Evolutionary conservation across 306 rosid genomes (phyloP), one percentile per base, ranked within the genome.

Genomic region (Gleditsia sinensis): DNA sequence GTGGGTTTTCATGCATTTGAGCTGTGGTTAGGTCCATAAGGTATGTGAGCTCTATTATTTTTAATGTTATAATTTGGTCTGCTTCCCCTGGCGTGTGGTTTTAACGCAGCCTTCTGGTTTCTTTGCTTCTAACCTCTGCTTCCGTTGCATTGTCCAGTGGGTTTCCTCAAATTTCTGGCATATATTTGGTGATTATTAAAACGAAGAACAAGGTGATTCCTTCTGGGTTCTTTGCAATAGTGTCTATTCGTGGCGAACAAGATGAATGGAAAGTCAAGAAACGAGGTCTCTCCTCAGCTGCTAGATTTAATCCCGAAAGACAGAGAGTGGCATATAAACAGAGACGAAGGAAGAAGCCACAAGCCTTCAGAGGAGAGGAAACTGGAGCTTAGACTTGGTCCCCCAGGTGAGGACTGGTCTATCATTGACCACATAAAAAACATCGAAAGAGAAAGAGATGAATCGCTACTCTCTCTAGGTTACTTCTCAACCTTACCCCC

Each of bases 321-420:
- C 59, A 80, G 81, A 37, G 88, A 78, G 57, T 83, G 91, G 94
- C 56, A 67, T 34, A 11, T 45, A 61, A 78, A 24, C 75, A 80
- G 80, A 59, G 79, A 63, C 30, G 78, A 54, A n/a, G 66, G 48
- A 53, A 78, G 85, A 75, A 88, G 77, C 76, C 67, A 61, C 32
- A 77, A 79, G 48, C 72, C 40, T 68, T 86, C 85, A 20, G 96
- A 90, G 58, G 98, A 93, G 77, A 85, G 72, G 39, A 84, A 83
- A 40, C 68, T 94, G 20, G 97, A 94, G 87, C 95, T 94, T 12
- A 91, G 90, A 85, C 98, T 94, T 73, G 95, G 89, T 61, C 96
- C 94, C 21, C 99, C 99, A 1, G 90, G 97, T 49, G 90, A 86
- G 71, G 83, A 90, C n/a, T n/a, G n/a, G n/a, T n/a, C n/a, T n/a